Conservation (phyloP, 1,139 yeast genomes). For the Yamadazyma atlantica region DNA sequence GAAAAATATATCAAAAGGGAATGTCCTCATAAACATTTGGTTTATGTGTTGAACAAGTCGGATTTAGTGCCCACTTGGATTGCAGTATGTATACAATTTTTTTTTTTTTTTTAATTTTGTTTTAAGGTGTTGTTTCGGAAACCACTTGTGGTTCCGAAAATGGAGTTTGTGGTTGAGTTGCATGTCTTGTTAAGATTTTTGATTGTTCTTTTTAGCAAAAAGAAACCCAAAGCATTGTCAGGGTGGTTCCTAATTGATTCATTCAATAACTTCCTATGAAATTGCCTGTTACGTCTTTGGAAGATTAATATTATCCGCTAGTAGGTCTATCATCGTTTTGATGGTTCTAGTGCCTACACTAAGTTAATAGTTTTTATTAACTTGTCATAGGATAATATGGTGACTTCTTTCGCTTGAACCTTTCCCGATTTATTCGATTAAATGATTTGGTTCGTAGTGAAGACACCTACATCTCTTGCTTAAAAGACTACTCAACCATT, state of each 20-base stretch:
- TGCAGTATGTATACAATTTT: conserved; percentile 96
- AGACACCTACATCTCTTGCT: conserved; percentile 59
- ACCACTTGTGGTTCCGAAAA: no score
- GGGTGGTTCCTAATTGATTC: conserved; percentile 48
- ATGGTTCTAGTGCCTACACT: conserved; percentile 43
- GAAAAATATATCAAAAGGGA: conserved; percentile 92
- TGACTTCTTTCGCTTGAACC: conserved; percentile 68
- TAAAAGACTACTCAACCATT: not conserved
- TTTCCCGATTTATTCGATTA: conserved; percentile 24
- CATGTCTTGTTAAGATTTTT: no score
- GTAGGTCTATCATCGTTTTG: conserved; percentile 43
- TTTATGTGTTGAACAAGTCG: conserved; percentile 93
- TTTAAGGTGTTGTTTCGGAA: not conserved
- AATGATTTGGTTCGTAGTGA: conserved; percentile 69
- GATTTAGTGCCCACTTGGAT: conserved; percentile 99
- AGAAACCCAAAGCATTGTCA: conserved; percentile 63
- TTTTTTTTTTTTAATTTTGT: conserved; percentile 8
- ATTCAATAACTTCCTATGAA: conserved; percentile 29
- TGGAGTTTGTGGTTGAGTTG: not conserved
- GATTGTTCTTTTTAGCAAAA: conserved; percentile 3
- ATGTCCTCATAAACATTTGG: conserved; percentile 95
- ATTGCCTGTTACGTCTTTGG: conserved; percentile 97
- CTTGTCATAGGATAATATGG: conserved; percentile 33
- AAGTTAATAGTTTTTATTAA: conserved; percentile 42
- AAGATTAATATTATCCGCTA: conserved; percentile 66